Conservation (phyloP, 768 basidiomycete species). For the Lyophyllum shimeji region DNA sequence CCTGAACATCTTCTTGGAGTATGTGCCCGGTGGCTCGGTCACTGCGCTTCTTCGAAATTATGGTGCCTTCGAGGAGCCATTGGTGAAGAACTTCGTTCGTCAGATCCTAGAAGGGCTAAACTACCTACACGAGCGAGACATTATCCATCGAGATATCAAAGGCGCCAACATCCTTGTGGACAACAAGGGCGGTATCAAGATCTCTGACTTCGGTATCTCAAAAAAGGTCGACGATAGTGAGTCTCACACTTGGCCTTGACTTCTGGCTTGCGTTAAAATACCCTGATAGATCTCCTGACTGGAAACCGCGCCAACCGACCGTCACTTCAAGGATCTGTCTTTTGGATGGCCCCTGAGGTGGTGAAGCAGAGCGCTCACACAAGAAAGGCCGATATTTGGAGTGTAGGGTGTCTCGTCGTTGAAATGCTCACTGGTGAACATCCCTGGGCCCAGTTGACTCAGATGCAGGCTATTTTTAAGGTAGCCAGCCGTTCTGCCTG, state of each 20-base stretch:
- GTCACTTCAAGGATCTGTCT: slow-evolving; percentile 95
- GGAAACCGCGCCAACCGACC: slow-evolving; percentile 82
- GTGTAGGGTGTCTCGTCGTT: slow-evolving; percentile 90
- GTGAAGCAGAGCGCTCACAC: slow-evolving; percentile 95
- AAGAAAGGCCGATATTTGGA: slow-evolving; percentile 94
- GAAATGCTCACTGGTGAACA: slow-evolving; percentile 98
- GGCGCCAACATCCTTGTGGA: slow-evolving; percentile 98
- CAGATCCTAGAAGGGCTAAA: slow-evolving; percentile 88
- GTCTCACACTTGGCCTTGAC: slow-evolving; percentile 29
- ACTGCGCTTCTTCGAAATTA: slow-evolving; percentile 86
- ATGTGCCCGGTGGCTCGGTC: slow-evolving; percentile 94
- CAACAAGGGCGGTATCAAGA: slow-evolving; percentile 97
- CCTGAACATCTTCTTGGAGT: slow-evolving; percentile 96
- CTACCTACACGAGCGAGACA: slow-evolving; percentile 90
- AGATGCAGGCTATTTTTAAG: slow-evolving; percentile 99
- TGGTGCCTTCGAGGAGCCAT: slow-evolving; percentile 90
- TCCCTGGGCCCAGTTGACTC: slow-evolving; percentile 92
- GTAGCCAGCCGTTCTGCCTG: slow-evolving; percentile 34
- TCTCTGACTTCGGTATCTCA: slow-evolving; percentile 95
- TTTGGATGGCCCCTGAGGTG: slow-evolving; percentile 99
- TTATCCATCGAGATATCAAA: slow-evolving; percentile 98
- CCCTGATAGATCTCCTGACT: slow-evolving; percentile 38
- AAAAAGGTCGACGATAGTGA: slow-evolving; percentile 96
- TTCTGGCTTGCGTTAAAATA: background rate
- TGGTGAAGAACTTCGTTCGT: slow-evolving; percentile 90